phyloP scores from a whole-genome alignment of 345 rosid genomes.

The Rhodomyrtus tomentosa region DNA sequence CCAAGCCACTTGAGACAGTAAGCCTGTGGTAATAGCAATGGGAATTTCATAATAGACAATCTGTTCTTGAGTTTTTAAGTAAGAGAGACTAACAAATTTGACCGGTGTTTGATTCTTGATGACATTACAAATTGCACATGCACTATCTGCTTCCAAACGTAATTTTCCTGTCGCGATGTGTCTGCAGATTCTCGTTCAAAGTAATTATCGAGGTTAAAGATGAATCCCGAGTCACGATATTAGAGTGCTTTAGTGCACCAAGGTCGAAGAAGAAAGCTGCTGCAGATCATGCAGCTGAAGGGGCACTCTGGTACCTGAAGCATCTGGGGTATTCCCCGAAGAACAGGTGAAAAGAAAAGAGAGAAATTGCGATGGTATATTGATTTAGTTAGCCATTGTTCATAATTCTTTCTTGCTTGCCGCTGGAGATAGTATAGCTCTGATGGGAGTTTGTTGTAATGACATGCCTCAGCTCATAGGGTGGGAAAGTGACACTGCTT shows the following conservation, averaged over 20 bases:
- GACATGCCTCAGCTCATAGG: not conserved
- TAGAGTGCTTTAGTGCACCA: slow-evolving; percentile 43
- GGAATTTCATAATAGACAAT: not conserved
- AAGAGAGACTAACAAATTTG: not conserved
- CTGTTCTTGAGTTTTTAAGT: not conserved
- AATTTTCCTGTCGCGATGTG: not conserved
- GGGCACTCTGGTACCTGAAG: slow-evolving; percentile 54
- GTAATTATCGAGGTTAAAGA: slow-evolving; percentile 23
- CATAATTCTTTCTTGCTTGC: not conserved
- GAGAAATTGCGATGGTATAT: not conserved
- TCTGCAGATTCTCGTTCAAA: slow-evolving; percentile 33
- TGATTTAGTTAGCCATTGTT: not conserved
- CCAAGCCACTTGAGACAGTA: slow-evolving; percentile 31
- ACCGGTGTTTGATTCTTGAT: not conserved
- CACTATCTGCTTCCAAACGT: not conserved
- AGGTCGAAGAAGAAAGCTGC: slow-evolving; percentile 33
- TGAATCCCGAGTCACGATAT: not conserved
- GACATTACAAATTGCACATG: not conserved
- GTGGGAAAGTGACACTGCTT: not conserved
- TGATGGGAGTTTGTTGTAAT: not conserved
- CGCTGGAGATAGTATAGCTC: not conserved
- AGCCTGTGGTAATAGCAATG: slow-evolving; percentile 5
- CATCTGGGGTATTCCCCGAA: slow-evolving; percentile 13
- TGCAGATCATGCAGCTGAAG: slow-evolving; percentile 64
- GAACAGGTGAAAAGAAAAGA: not conserved